phyloP scores from a whole-genome alignment of 768 basidiomycete species.

The Hysterangium stoloniferum region DNA sequence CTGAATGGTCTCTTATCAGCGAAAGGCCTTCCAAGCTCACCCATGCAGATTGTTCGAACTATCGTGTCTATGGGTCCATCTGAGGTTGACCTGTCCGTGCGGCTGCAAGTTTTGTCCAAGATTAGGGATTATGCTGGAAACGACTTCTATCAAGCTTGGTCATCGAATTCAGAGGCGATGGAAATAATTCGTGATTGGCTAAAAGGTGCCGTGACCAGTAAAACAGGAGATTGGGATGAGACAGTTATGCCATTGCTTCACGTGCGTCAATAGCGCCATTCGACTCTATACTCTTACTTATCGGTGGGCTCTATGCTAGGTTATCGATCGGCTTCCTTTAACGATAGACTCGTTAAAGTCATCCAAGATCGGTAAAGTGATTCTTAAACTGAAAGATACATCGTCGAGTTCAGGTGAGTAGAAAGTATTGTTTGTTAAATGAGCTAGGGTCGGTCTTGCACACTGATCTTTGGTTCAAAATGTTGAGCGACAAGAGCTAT shows the following conservation, averaged over 20 bases:
- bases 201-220: conserved; percentile 55
- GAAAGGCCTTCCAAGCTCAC: conserved; percentile 33
- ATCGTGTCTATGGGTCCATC: conserved; percentile 55
- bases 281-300: not conserved
- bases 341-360: conserved; percentile 57
- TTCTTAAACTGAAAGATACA: conserved; percentile 70
- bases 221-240: conserved; percentile 51
- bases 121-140: conserved; percentile 80
- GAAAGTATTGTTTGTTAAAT: not conserved
- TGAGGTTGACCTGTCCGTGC: conserved; percentile 57
- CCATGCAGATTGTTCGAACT: conserved; percentile 54
- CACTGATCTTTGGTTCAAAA: conserved; percentile 10
- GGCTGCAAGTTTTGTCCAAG: conserved; percentile 70
- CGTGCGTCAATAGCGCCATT: conserved; percentile 40
- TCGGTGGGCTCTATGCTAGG: conserved; percentile 44
- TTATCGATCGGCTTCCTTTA: conserved; percentile 78
- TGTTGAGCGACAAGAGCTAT: not conserved
- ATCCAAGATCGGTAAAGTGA: conserved; percentile 73
- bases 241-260: conserved; percentile 84
- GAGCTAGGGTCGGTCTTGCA: not conserved
- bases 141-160: conserved; percentile 83
- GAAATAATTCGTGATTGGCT: conserved; percentile 79
- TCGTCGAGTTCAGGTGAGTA: conserved; percentile 75
- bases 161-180: conserved; percentile 66
- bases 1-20: conserved; percentile 53